A percentile compares a stretch with the other conserved stretches of the same genome.
These are phyloP conservation scores for Aurifilum marmelostoma DNA, from an alignment of 2,329 filamentous ascomycete species.

Conservation along the genomic window DNA sequence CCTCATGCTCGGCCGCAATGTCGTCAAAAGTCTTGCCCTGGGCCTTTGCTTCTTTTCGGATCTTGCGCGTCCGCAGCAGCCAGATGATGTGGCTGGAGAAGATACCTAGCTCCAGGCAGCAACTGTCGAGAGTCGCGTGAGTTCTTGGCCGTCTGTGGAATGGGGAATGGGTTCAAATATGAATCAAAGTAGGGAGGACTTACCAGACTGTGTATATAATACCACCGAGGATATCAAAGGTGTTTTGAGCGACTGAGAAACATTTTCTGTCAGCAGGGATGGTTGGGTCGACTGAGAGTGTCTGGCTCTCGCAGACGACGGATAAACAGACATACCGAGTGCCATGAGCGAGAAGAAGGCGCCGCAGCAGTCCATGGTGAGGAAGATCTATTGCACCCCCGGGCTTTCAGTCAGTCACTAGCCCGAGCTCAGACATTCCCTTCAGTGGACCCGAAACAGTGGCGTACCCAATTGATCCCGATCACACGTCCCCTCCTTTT, in stretches of 20 bases:
- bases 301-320: too few species aligned
- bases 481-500: conserved; percentile 64
- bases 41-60: conserved; percentile 55
- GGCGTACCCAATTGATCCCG: conserved; percentile 55
- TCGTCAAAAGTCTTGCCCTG: conserved; percentile 60
- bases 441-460: not conserved
- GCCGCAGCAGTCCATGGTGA: conserved; percentile 62
- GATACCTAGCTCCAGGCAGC: conserved; percentile 62
- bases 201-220: conserved; percentile 64
- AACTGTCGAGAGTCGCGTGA: conserved; percentile 41
- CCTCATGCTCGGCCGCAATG: conserved; percentile 43
- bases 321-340: conserved; percentile 46
- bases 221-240: conserved; percentile 64
- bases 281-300: not conserved
- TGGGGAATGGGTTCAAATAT: too few species aligned
- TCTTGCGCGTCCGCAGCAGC: conserved; percentile 56
- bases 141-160: not conserved
- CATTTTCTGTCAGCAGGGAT: conserved; percentile 29
- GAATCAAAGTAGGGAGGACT: conserved; percentile 33
- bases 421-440: not conserved
- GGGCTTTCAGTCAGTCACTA: conserved; percentile 14
- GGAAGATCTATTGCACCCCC: conserved; percentile 46
- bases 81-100: conserved; percentile 63
- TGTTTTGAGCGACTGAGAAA: conserved; percentile 56
- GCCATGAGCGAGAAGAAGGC: conserved; percentile 68